Evolutionary conservation across 139 green algal species (phyloP).

Genomic region (Closterium sp.): DNA sequence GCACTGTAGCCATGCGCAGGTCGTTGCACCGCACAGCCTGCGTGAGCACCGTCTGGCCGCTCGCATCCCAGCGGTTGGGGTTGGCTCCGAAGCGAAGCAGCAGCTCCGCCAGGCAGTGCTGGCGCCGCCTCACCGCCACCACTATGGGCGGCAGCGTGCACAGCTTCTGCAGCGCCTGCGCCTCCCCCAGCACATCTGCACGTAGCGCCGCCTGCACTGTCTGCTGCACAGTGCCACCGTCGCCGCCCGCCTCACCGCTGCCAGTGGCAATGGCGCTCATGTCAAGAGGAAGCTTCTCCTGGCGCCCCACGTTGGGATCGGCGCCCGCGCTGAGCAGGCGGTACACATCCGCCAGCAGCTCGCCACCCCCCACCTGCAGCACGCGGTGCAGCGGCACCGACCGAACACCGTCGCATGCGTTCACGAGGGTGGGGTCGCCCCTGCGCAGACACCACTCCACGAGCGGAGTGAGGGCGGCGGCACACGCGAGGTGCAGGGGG

Average conservation of each 20-base stretch:
- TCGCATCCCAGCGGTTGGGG: not conserved
- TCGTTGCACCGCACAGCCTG: not conserved
- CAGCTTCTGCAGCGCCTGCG: not conserved
- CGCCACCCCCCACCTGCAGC: not conserved
- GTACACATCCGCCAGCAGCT: not conserved
- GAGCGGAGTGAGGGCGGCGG: not conserved
- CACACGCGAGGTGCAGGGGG: not conserved
- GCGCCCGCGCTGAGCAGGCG: not conserved
- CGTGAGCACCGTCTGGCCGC: not conserved
- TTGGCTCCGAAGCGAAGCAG: not conserved
- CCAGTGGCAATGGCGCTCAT: not conserved
- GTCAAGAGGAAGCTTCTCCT: not conserved
- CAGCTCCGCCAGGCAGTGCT: not conserved
- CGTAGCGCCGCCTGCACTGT: not conserved
- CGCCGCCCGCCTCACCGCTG: not conserved
- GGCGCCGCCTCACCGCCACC: not conserved
- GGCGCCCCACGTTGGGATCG: not conserved
- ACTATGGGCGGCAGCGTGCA: not conserved
- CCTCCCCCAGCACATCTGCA: not conserved
- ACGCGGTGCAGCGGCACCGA: not conserved
- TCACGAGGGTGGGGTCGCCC: not conserved
- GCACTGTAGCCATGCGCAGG: not conserved
- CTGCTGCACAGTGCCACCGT: not conserved
- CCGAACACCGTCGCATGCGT: not conserved
- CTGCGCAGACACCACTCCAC: not conserved